Base-by-base conservation (phyloP, 805 yeast species). In the Cyberlindnera misumaiensis region DNA sequence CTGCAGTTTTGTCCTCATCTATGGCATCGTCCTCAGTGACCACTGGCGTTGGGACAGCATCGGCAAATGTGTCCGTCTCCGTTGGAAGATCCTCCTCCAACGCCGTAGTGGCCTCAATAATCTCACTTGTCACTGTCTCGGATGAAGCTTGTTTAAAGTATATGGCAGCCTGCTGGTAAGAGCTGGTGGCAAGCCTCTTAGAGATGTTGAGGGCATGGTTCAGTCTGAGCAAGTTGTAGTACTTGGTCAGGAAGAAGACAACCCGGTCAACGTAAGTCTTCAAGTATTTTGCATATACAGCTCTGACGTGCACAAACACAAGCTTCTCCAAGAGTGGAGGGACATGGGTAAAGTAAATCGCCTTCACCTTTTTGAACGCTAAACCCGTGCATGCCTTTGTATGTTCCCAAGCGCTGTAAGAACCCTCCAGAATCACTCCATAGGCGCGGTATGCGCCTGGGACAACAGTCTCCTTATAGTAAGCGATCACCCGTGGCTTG, bases 131-230 rank as follows among this genome's bases (percentile, higher is more conserved):
- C 7, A 15, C 11, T n/a, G 31, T 11, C 17, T 26, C 32, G 14
- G 35, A 25, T 12, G 41, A 36, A 7, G 34, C 36, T 24, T 34
- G 27, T 10, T 35, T 32, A 20, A 52, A 39, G 22, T 43, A 49
- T n/a, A 26, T 30, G 5, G 27, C 25, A 6, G 48, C 34, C 26
- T 51, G 45, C 14, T 47, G 45, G 28, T 43, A 45, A 11, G 58
- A 42, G 3, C 43, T 33, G 8, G 43, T 18, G 12, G 45, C 17
- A 20, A 44, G 31, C 3, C 30, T 16, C 42, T 47, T 49, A 4
- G 55, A 49, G 3, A 47, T 18, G 11, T 28, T 30, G n/a, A 51
- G 28, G 10, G 48, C 47, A 18, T 47, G 42, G n/a, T 48, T 34
- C 13, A 53, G 33, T 40, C 44, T 48, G 18, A 53, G 34, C 14